Evolutionary conservation across 495 filamentous ascomycete genomes (phyloP).

Genomic region (Podospora pseudopauciseta): DNA sequence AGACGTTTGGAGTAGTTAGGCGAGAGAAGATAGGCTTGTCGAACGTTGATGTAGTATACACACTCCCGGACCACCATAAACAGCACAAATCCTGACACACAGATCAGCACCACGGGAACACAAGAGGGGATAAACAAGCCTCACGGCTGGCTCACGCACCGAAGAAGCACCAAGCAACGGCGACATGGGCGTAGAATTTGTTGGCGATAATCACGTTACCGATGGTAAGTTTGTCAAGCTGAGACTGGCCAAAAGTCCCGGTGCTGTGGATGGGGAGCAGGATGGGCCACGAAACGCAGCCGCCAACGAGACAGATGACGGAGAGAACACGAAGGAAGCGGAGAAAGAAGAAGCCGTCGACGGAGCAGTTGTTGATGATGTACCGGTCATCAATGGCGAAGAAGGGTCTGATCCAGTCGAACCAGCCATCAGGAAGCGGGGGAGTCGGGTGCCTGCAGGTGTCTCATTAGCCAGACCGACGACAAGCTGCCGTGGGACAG

Average conservation of each 20-base stretch:
- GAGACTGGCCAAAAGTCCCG: constrained; percentile 54
- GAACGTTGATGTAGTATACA: constrained; percentile 63
- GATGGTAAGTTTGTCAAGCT: constrained; percentile 63
- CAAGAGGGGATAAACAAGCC: not conserved
- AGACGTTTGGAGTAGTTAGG: constrained; percentile 62
- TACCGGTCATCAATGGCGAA: constrained; percentile 58
- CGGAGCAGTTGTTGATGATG: constrained; percentile 61
- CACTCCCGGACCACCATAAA: constrained; percentile 64
- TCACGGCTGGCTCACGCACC: constrained; percentile 38
- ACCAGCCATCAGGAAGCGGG: constrained; percentile 60
- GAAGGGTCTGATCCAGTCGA: constrained; percentile 63
- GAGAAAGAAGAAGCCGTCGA: constrained; percentile 75
- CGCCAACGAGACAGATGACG: constrained; percentile 69
- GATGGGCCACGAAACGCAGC: constrained; percentile 68
- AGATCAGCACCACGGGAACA: constrained; percentile 3
- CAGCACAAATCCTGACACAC: constrained; percentile 54
- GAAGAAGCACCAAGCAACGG: constrained; percentile 62
- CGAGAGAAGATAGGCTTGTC: constrained; percentile 69
- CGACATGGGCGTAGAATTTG: constrained; percentile 60
- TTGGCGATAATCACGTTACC: constrained; percentile 56
- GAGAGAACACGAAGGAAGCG: constrained; percentile 72
- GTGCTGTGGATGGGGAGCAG: constrained; percentile 76
- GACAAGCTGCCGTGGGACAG: not conserved
- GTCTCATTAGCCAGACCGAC: constrained; percentile 22
- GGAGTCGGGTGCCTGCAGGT: constrained; percentile 58